Conservation (phyloP, 352 stramenopile genomes). For the Saprolegnia diclina region DNA sequence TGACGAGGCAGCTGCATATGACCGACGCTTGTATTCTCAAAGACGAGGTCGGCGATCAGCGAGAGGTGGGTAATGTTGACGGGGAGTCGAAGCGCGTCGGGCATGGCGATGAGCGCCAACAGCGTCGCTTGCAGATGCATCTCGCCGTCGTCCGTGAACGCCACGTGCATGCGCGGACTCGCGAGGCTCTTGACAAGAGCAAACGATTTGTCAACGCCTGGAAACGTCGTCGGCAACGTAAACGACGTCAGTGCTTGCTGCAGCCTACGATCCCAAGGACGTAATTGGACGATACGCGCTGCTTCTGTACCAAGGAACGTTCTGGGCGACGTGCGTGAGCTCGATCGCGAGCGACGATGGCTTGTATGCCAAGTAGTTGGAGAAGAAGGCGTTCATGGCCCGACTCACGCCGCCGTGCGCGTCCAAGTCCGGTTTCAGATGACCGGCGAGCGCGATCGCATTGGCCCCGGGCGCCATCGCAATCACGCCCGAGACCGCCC, state of each 20-base stretch:
- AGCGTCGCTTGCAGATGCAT: slow-evolving; percentile 23
- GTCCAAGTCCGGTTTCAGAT: slow-evolving; percentile 11
- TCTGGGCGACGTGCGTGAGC: not conserved
- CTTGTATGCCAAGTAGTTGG: slow-evolving; percentile 12
- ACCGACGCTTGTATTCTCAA: not conserved
- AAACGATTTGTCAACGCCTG: slow-evolving; percentile 1
- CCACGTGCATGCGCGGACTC: slow-evolving; percentile 13
- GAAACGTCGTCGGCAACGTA: slow-evolving; percentile 6
- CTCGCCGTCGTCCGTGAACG: not conserved
- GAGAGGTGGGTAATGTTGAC: slow-evolving; percentile 23
- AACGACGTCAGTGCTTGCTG: not conserved
- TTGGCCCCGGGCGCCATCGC: not conserved
- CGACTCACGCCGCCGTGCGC: slow-evolving; percentile 1
- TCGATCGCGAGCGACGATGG: slow-evolving; percentile 8
- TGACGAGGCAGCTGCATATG: slow-evolving; percentile 3
- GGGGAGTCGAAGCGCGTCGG: slow-evolving; percentile 6
- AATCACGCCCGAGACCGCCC: not conserved
- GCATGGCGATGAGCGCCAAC: slow-evolving; percentile 10
- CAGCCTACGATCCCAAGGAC: not conserved
- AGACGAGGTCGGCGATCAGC: not conserved
- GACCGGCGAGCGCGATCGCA: not conserved
- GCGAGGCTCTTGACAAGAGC: not conserved
- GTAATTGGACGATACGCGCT: not conserved
- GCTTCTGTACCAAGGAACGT: slow-evolving; percentile 11
- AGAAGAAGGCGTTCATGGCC: slow-evolving; percentile 22